Conservation (phyloP, 1,139 yeast genomes). For the Geotrichum histeridarum region DNA sequence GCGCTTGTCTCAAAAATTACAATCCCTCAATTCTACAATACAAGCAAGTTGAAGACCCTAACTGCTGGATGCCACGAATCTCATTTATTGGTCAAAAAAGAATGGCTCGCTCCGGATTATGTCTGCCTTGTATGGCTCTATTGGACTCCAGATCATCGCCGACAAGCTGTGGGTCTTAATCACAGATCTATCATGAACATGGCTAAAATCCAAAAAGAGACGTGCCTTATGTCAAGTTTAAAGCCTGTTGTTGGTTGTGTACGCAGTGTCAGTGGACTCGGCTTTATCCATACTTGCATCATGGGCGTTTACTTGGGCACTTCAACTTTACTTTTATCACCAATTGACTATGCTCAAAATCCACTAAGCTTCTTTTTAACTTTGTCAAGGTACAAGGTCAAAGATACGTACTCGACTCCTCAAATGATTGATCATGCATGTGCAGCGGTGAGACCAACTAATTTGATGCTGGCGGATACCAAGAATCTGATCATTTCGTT, state of each 20-base stretch:
- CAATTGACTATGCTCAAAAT: conserved; percentile 69
- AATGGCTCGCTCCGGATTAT: conserved; percentile 32
- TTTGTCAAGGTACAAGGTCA: conserved; percentile 70
- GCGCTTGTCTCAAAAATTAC: conserved; percentile 42
- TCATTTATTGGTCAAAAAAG: conserved; percentile 43
- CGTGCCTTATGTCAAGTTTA: conserved; percentile 72
- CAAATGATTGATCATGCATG: conserved; percentile 80
- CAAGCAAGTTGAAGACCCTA: conserved; percentile 58
- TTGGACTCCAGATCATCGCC: conserved; percentile 68
- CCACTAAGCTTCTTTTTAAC: conserved; percentile 71
- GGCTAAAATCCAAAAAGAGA: conserved; percentile 87
- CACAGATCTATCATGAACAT: conserved; percentile 69
- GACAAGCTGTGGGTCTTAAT: conserved; percentile 58
- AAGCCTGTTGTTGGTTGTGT: conserved; percentile 82
- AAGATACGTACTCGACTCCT: conserved; percentile 79
- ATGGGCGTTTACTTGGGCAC: conserved; percentile 85
- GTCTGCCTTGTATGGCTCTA: conserved; percentile 59
- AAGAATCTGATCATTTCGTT: conserved; percentile 82
- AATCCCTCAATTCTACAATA: conserved; percentile 59
- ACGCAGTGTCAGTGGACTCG: conserved; percentile 77
- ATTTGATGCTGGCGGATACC: conserved; percentile 55
- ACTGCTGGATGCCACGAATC: conserved; percentile 45
- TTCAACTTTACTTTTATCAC: conserved; percentile 73
- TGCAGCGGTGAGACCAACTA: conserved; percentile 55
- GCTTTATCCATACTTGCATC: conserved; percentile 75